Evolutionary conservation across 2,329 filamentous ascomycete species (phyloP).

Genomic region (Westerdykella ornata): DNA sequence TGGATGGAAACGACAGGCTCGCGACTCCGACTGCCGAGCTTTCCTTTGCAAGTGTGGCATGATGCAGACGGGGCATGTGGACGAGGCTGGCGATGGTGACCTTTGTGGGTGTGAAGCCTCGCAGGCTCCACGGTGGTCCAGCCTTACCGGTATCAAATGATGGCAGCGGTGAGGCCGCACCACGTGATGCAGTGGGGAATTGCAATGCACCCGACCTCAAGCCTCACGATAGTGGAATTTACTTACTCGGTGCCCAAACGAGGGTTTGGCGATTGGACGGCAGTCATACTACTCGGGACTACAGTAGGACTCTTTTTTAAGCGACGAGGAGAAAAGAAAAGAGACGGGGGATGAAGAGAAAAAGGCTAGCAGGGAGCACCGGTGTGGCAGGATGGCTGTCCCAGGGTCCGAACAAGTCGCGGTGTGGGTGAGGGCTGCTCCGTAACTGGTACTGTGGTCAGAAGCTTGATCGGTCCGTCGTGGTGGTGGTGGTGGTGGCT

Average conservation of each 20-base stretch:
- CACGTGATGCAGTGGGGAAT: background rate
- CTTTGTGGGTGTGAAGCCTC: background rate
- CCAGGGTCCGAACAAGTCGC: conserved; percentile 8
- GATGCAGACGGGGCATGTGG: background rate
- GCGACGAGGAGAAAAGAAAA: background rate
- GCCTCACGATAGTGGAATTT: background rate
- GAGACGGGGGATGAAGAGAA: conserved; percentile 1
- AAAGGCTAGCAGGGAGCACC: background rate
- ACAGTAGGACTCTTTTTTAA: too few species aligned
- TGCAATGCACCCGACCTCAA: background rate
- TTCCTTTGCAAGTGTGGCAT: background rate
- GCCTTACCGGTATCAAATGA: too few species aligned
- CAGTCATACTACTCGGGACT: conserved; percentile 1
- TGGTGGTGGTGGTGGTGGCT: conserved; percentile 1
- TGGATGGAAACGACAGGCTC: conserved; percentile 2
- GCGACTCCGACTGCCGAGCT: conserved; percentile 7
- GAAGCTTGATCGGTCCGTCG: conserved; percentile 12
- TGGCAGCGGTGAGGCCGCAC: conserved; percentile 7
- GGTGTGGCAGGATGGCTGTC: conserved; percentile 1
- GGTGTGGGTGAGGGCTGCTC: too few species aligned
- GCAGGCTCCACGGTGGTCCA: conserved; percentile 2
- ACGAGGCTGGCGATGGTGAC: conserved; percentile 1
- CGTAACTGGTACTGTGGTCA: too few species aligned
- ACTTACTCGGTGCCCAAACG: background rate
- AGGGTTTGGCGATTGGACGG: background rate